Conservation (phyloP, 495 filamentous ascomycete species). For the Hypoxylon perforatum region DNA sequence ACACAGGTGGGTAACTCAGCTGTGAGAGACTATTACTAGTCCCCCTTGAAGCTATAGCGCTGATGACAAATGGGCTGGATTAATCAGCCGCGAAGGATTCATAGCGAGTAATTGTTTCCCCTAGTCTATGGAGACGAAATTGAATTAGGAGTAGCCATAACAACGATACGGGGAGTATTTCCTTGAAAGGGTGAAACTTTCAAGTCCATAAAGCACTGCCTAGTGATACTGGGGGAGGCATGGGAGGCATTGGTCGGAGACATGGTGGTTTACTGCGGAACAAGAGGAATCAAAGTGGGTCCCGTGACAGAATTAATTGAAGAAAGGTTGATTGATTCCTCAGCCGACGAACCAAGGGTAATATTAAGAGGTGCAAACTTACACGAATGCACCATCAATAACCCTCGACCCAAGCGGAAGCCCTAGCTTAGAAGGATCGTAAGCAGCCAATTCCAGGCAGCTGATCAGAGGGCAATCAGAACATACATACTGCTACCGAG, state of each 20-base stretch:
- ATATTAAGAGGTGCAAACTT: conserved; percentile 3
- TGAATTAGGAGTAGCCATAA: conserved; percentile 4
- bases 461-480: neutral
- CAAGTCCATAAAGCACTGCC: neutral
- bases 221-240: neutral
- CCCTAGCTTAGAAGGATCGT: conserved; percentile 22
- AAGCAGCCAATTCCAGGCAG: conserved; percentile 8
- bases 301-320: neutral
- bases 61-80: conserved; percentile 37
- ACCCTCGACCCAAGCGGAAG: neutral
- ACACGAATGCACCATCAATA: neutral
- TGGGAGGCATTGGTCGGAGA: no score
- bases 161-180: neutral
- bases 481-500: conserved; percentile 33
- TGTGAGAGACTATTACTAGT: conserved; percentile 1
- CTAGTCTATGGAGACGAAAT: neutral
- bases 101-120: neutral
- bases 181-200: conserved; percentile 4
- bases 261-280: conserved; percentile 3
- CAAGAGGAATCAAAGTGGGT: conserved; percentile 4
- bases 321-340: neutral
- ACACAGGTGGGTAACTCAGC: neutral
- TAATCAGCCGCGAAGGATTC: conserved; percentile 26
- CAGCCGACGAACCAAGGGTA: conserved; percentile 1
- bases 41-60: conserved; percentile 11